Percentiles rank a stretch among this genome's conserved stretches.
phyloP scores from a whole-genome alignment of 495 filamentous ascomycete species.

The Talaromyces nanjingensis region DNA sequence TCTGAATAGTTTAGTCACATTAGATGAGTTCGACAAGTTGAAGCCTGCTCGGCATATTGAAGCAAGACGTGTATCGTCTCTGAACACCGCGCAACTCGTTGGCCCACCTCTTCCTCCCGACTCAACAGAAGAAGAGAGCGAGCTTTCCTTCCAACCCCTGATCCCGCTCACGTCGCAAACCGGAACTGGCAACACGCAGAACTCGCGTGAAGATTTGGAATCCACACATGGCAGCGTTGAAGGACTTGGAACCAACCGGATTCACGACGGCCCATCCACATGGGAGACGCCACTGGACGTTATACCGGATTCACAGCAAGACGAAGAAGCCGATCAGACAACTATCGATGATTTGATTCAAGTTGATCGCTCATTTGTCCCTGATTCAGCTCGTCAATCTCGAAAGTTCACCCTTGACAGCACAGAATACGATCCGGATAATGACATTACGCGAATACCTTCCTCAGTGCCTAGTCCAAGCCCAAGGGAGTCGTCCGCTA shows the following conservation, averaged over 20 bases:
- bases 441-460: slow-evolving; percentile 3
- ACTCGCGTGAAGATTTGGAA: background rate
- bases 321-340: slow-evolving; percentile 1
- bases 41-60: background rate
- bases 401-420: background rate
- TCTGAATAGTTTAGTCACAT: background rate
- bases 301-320: slow-evolving; percentile 31
- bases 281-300: slow-evolving; percentile 5
- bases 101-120: background rate
- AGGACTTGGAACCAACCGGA: background rate
- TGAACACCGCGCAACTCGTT: background rate
- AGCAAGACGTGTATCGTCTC: background rate
- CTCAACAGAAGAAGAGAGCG: slow-evolving; percentile 5
- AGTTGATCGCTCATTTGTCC: slow-evolving; percentile 8
- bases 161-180: background rate
- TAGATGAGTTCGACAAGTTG: background rate
- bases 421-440: background rate
- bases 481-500: background rate
- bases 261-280: background rate
- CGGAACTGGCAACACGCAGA: background rate
- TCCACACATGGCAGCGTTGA: background rate
- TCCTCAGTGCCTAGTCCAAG: slow-evolving; percentile 10
- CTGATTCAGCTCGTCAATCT: background rate
- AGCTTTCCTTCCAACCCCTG: slow-evolving; percentile 5
- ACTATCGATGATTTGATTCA: background rate